phyloP scores from a whole-genome alignment of 495 filamentous ascomycete genomes.

The Aspergillus taichungensis region DNA sequence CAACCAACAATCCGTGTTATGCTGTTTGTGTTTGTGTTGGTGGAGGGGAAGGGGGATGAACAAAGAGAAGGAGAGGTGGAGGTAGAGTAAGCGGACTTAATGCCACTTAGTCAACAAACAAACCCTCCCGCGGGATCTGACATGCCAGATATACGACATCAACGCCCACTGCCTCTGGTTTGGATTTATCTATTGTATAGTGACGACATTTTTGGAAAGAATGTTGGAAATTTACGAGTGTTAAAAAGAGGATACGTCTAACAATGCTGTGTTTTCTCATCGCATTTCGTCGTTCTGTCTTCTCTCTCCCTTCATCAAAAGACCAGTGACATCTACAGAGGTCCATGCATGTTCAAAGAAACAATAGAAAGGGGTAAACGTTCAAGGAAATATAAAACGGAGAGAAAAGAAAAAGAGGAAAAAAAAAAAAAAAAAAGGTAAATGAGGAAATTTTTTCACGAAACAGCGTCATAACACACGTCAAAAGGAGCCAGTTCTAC shows the following conservation, averaged over 20 bases:
- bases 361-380: constrained; percentile 1
- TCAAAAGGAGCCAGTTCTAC: constrained; percentile 22
- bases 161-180: too few relatives aligned
- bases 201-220: too few relatives aligned
- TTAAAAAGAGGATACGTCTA: too few relatives aligned
- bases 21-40: constrained; percentile 21
- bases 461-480: constrained; percentile 33
- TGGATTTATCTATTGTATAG: too few relatives aligned
- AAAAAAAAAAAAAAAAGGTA: constrained; percentile 14
- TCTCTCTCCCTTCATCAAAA: constrained; percentile 13
- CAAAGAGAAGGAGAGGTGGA: neutral
- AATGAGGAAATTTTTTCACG: constrained; percentile 19
- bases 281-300: constrained; percentile 12
- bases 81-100: neutral
- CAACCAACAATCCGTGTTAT: constrained; percentile 16
- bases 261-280: constrained; percentile 7
- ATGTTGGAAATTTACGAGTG: too few relatives aligned
- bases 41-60: neutral
- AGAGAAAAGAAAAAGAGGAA: constrained; percentile 17
- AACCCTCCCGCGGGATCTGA: too few relatives aligned
- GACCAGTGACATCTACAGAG: constrained; percentile 19
- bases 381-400: constrained; percentile 10
- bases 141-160: too few relatives aligned
- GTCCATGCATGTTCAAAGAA: constrained; percentile 22
- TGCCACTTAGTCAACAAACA: too few relatives aligned